phyloP scores from a whole-genome alignment of 768 basidiomycete genomes.

The Nidula microcarpa region DNA sequence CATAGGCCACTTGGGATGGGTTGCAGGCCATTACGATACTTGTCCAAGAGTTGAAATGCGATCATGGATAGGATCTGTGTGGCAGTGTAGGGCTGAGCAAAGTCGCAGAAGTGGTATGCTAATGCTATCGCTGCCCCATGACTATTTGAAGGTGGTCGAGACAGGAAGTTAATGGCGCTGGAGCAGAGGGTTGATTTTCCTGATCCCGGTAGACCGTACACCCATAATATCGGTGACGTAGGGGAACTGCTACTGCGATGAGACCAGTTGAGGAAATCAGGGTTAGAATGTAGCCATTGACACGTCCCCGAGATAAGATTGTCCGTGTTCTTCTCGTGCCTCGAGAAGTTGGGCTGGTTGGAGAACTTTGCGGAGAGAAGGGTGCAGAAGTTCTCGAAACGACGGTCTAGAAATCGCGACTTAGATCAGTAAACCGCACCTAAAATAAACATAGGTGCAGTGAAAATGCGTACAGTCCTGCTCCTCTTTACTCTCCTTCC shows the following conservation, averaged over 20 bases:
- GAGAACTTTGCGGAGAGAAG: neutral
- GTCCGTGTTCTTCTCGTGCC: neutral
- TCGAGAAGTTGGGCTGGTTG: neutral
- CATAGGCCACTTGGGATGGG: neutral
- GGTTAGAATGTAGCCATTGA: neutral
- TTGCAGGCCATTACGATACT: slow-evolving; percentile 1
- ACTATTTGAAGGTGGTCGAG: neutral
- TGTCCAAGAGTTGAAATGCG: slow-evolving; percentile 10
- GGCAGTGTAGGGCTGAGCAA: slow-evolving; percentile 4
- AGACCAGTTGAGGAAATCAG: slow-evolving; percentile 4
- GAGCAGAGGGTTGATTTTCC: slow-evolving; percentile 18
- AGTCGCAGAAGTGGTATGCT: slow-evolving; percentile 16
- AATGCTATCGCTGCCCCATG: neutral
- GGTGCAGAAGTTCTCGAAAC: neutral
- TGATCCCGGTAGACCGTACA: slow-evolving; percentile 11
- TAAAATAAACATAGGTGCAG: neutral
- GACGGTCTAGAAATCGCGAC: neutral
- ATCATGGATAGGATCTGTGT: slow-evolving; percentile 11
- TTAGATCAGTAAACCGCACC: neutral
- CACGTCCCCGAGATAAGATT: neutral
- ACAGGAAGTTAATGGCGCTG: slow-evolving; percentile 5
- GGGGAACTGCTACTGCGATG: neutral
- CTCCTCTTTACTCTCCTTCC: no score
- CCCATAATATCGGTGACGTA: slow-evolving; percentile 9
- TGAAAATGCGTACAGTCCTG: no score